Percentiles rank a stretch among this genome's conserved stretches.
These are phyloP conservation scores for Sordaria brevicollis DNA, from an alignment of 495 filamentous ascomycete species.

Conservation along the genomic window DNA sequence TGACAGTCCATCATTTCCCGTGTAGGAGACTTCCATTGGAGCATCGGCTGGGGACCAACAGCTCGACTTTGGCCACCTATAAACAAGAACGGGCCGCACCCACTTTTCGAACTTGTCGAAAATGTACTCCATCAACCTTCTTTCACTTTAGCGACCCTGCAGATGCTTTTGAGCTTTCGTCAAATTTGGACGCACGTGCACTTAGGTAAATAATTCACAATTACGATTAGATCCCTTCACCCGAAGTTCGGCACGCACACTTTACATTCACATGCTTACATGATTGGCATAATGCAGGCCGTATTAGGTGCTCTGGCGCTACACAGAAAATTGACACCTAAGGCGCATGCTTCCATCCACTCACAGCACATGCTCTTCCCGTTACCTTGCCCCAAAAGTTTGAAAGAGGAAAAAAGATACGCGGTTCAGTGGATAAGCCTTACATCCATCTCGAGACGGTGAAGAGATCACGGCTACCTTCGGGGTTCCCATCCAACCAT, in stretches of 20 bases:
- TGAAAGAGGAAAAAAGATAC: background rate
- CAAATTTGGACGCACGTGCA: too few relatives aligned
- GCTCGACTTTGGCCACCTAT: background rate
- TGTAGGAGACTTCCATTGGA: background rate
- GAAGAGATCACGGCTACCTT: background rate
- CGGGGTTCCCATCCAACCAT: background rate
- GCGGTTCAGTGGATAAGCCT: background rate
- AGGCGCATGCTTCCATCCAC: background rate
- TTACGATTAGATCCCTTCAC: background rate
- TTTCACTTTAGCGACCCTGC: background rate
- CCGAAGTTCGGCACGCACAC: background rate
- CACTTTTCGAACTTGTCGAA: background rate
- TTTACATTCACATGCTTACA: background rate
- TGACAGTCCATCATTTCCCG: background rate
- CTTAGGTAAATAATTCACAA: too few relatives aligned
- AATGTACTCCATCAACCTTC: background rate
- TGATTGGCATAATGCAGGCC: background rate
- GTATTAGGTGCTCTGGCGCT: background rate
- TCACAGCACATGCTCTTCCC: background rate
- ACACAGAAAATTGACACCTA: background rate
- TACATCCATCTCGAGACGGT: background rate
- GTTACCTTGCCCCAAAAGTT: background rate
- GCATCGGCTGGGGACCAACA: too few relatives aligned
- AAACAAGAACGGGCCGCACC: background rate
- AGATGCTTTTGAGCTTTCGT: background rate